These are phyloP conservation scores for Endothia cerciana DNA, from an alignment of 2,329 filamentous ascomycete species.

Conservation along the genomic window DNA sequence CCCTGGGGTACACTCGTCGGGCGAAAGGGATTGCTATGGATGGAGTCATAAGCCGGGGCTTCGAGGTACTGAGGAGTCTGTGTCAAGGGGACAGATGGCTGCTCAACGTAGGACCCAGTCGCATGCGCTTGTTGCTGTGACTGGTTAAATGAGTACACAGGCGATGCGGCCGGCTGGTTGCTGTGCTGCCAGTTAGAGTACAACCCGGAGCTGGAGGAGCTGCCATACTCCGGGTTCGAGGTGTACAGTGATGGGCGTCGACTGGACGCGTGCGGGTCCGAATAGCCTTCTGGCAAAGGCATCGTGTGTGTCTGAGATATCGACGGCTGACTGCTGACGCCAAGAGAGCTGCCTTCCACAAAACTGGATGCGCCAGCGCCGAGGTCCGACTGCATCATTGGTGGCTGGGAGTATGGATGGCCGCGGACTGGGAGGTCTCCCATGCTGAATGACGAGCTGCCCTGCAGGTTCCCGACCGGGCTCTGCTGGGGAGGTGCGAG, in stretches of 20 bases:
- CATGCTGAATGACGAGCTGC: conserved; percentile 41
- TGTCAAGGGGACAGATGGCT: conserved; percentile 34
- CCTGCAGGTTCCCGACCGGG: conserved; percentile 38
- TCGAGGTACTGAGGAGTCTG: conserved; percentile 36
- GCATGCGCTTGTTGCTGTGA: conserved; percentile 40
- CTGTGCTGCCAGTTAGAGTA: conserved; percentile 51
- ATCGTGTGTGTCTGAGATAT: conserved; percentile 44
- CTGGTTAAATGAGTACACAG: conserved; percentile 52
- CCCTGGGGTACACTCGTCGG: conserved; percentile 31
- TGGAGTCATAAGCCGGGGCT: conserved; percentile 35
- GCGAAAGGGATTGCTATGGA: conserved; percentile 36
- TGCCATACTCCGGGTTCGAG: conserved; percentile 49
- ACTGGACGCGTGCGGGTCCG: conserved; percentile 49
- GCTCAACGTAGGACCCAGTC: conserved; percentile 36
- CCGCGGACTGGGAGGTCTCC: conserved; percentile 50
- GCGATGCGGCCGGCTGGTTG: conserved; percentile 45
- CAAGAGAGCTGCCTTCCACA: conserved; percentile 43
- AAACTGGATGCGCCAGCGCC: conserved; percentile 46
- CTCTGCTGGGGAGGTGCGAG: conserved; percentile 43
- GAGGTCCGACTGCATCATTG: conserved; percentile 49
- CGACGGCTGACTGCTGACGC: conserved; percentile 40
- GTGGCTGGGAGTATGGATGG: conserved; percentile 42
- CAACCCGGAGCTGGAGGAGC: conserved; percentile 43
- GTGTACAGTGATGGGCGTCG: conserved; percentile 52
- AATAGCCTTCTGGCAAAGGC: conserved; percentile 50